Percentiles rank a stretch among this genome's conserved stretches.
Conservation (phyloP, 805 yeast species). For the Metschnikowia shivogae region DNA sequence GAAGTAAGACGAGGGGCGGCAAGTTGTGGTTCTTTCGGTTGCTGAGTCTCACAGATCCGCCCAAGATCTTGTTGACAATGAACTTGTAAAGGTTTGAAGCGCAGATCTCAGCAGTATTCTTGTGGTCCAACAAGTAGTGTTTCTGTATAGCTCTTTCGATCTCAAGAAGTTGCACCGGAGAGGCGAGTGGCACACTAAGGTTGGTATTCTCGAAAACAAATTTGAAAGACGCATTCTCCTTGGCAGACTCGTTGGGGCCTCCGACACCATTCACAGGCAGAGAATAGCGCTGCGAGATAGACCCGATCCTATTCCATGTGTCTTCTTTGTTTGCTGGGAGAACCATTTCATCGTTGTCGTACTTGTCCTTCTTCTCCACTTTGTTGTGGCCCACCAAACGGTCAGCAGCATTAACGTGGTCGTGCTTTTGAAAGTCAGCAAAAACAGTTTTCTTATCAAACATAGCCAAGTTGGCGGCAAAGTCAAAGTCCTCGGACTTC, state of each 20-base stretch:
- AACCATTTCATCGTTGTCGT: conserved; percentile 74
- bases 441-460: conserved; percentile 80
- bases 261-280: conserved; percentile 12
- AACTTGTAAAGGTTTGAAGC: conserved; percentile 62
- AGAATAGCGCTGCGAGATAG: conserved; percentile 12
- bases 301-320: conserved; percentile 50
- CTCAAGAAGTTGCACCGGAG: conserved; percentile 76
- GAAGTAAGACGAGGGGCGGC: conserved; percentile 68
- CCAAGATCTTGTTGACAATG: conserved; percentile 53
- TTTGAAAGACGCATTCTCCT: conserved; percentile 6
- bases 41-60: conserved; percentile 63
- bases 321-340: conserved; percentile 41
- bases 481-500: conserved; percentile 68
- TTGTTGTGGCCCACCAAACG: conserved; percentile 77
- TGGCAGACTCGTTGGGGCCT: conserved; percentile 1
- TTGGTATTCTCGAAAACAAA: conserved; percentile 13
- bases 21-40: conserved; percentile 64
- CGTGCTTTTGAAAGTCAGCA: conserved; percentile 66
- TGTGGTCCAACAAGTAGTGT: conserved; percentile 45
- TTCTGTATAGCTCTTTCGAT: conserved; percentile 60
- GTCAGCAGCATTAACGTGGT: conserved; percentile 53
- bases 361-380: conserved; percentile 43
- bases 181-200: conserved; percentile 50
- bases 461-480: conserved; percentile 72
- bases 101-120: conserved; percentile 56